Conservation (phyloP, 352 stramenopile genomes). For the Phytophthora sojae region DNA sequence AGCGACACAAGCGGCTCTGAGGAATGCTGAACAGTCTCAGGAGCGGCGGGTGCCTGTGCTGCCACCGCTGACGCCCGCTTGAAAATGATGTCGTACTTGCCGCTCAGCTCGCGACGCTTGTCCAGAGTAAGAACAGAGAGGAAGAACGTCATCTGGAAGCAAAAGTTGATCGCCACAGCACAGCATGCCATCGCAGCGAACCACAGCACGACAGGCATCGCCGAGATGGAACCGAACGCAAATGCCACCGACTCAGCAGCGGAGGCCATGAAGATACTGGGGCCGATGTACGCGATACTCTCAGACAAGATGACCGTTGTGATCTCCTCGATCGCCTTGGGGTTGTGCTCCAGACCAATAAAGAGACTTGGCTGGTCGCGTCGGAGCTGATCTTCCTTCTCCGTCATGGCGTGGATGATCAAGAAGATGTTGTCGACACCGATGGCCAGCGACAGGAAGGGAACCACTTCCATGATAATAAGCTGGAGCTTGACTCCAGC, state of each 20-base stretch:
- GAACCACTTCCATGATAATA: conserved; percentile 78
- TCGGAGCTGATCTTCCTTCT: conserved; percentile 53
- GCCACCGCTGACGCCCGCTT: conserved; percentile 29
- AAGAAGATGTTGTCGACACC: conserved; percentile 82
- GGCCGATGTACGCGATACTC: conserved; percentile 57
- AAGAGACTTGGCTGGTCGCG: conserved; percentile 49
- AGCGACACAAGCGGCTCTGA: conserved; percentile 34
- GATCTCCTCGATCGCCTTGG: conserved; percentile 48
- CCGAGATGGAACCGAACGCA: conserved; percentile 63
- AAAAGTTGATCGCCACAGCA: conserved; percentile 69
- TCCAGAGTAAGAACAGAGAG: conserved; percentile 64
- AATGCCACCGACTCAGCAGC: conserved; percentile 63
- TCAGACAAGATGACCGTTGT: conserved; percentile 48
- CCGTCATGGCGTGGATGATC: conserved; percentile 61
- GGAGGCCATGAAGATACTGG: conserved; percentile 75
- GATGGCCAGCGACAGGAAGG: conserved; percentile 72
- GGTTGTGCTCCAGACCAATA: conserved; percentile 48
- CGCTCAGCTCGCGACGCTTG: conserved; percentile 66
- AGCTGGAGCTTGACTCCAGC: conserved; percentile 65
- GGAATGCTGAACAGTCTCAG: conserved; percentile 17
- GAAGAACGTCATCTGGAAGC: conserved; percentile 70
- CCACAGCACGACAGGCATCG: conserved; percentile 73
- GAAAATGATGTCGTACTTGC: conserved; percentile 65
- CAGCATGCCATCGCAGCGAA: conserved; percentile 69
- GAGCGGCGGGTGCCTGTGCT: conserved; percentile 16